Evolutionary conservation across 805 yeast genomes (phyloP), one percentile per base, ranked within the genome.

Genomic region (Scheffersomyces coipomensis): DNA sequence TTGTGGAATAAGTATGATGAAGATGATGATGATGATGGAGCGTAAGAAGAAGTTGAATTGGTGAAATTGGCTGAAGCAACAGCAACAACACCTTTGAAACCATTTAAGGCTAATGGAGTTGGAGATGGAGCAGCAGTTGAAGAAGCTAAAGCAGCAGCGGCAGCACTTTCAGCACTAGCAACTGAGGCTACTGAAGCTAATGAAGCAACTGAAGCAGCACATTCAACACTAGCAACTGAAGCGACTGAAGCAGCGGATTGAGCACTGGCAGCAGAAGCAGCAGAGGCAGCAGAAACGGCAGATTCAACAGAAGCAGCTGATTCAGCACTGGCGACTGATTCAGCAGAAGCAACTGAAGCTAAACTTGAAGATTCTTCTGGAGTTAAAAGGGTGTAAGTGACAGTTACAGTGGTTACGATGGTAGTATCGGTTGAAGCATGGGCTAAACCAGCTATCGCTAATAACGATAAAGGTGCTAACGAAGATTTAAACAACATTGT

Each of bases 301-400:
- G 53, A 40, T 15, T 39, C 51, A 21, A 33, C 39, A 29, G 50
- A 36, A 13, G 43, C 45, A 29, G 45, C 40, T 18, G 45, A 30
- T 21, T 49, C 38, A 19, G 35, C 44, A 16, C 42, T 44, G 8
- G 51, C 42, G 19, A 42, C 46, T 4, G 42, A 39, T 6, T 49
- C 43, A 15, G 52, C 51, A 16, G 48, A 41, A 26, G 49, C 45
- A 19, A 45, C 53, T 9, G 46, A 39, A 18, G 64, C 62, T 5
- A 48, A 22, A 41, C 68, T 62, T 3, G 54, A 53, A 37, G 72
- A 63, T 53, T 75, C 75, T 39, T 66, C 62, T 24, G 79, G 78
- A 22, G 76, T 60, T 51, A 71, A 64, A 33, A 71, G 37, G 21
- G 79, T 75, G 37, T 59, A 57, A 34, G 79, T 74, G 42, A 71